Evolutionary conservation across 1,139 yeast species (phyloP), one percentile per base, ranked within the genome.

Genomic region (Kurtzmaniella natalensis): DNA sequence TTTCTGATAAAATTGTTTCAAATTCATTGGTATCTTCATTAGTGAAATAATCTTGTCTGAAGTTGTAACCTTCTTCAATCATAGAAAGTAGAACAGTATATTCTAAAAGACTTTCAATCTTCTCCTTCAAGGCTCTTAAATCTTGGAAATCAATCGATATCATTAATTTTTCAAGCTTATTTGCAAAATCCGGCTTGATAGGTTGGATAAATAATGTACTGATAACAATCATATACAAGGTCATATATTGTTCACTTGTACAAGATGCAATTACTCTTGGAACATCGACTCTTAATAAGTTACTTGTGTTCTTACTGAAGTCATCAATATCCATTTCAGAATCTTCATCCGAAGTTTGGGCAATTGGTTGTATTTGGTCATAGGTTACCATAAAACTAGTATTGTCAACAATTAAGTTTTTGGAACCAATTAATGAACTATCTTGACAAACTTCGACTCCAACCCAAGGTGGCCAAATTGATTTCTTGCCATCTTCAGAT

Each of bases 401-500:
- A 25, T 64, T 54, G 30, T 69, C 64, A 18, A 69, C 61, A 20
- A 69, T 50, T 8, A 68, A 44, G 31, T 59, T 57, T 19, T 58
- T 57, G n/a, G 47, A 45, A 2, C 66, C 70, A 0, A 71, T 70
- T 44, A 66, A 50, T 3, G 44, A 34, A 3, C 67, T 64, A 37
- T 62, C 55, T 36, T 55, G 56, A 40, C 73, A 64, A 10, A 68
- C 57, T 42, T 69, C 75, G 26, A 60, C 47, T 1, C 73, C 75
- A 22, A 70, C 44, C 70, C 72, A 70, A 1, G 76, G 72, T 9
- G 72, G 75, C 76, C 76, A 70, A 32, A 48, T 55, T 3, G 55
- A 44, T 15, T 47, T 49, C 0, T 71, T 55, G 1, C 74, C 74
- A 8, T 26, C 18, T 17, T 17, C 19, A 10, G 13, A 21, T 3